Conservation (phyloP, 805 yeast species). For the Metschnikowia noctiluminum region DNA sequence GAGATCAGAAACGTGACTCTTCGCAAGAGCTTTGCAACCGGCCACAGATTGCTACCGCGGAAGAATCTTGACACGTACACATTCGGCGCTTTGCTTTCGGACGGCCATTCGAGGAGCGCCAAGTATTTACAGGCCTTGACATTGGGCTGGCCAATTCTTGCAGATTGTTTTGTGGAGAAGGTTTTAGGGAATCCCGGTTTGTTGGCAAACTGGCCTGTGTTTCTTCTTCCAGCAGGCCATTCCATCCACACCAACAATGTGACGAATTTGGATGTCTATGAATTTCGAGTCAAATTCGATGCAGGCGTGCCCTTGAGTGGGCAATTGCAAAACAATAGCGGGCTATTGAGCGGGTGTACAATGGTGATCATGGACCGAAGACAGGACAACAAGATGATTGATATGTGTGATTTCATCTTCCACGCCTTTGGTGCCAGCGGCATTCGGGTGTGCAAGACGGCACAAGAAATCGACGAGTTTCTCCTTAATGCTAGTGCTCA, state of each 20-base stretch:
- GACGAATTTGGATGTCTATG: constrained; percentile 48
- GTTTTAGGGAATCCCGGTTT: constrained; percentile 33
- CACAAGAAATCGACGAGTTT: constrained; percentile 5
- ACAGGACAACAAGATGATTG: constrained; percentile 28
- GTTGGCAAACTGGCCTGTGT: constrained; percentile 45
- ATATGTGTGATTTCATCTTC: constrained; percentile 42
- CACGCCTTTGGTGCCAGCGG: constrained; percentile 43
- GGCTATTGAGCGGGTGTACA: constrained; percentile 28
- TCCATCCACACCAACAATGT: constrained; percentile 44
- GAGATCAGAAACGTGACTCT: constrained; percentile 31
- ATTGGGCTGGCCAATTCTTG: constrained; percentile 82
- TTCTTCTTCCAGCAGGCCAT: constrained; percentile 70
- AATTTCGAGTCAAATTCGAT: constrained; percentile 39
- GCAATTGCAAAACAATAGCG: constrained; percentile 43
- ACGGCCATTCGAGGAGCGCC: constrained; percentile 57
- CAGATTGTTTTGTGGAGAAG: constrained; percentile 53
- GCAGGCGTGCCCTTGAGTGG: constrained; percentile 26
- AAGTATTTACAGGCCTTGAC: constrained; percentile 77
- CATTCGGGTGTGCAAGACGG: constrained; percentile 10
- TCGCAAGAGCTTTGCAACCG: constrained; percentile 10
- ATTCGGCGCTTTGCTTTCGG: constrained; percentile 68
- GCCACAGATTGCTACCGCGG: constrained; percentile 8
- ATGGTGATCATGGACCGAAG: constrained; percentile 37
- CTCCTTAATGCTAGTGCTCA: not conserved
- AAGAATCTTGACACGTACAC: not conserved